Evolutionary conservation across 2,329 filamentous ascomycete species (phyloP).

Genomic region (Venturia effusa): DNA sequence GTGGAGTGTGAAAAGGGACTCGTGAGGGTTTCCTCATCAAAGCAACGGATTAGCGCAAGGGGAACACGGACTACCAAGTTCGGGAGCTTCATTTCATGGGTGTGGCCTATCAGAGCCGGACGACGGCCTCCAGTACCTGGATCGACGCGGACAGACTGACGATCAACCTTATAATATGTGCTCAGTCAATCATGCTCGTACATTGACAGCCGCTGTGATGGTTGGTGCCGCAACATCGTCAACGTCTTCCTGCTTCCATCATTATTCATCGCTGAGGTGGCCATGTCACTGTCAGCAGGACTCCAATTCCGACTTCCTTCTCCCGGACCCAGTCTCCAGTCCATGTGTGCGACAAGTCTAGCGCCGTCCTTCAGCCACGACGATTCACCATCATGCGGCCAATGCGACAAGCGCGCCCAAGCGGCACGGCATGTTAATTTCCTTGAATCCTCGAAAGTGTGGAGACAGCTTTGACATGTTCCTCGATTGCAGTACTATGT

Average conservation of each 20-base stretch:
- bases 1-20: too few relatives aligned
- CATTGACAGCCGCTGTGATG: background rate
- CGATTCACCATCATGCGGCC: slow-evolving; percentile 1
- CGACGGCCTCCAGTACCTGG: background rate
- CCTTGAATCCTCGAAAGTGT: background rate
- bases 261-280: background rate
- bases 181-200: background rate
- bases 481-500: too few relatives aligned
- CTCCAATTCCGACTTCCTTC: background rate
- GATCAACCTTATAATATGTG: too few relatives aligned
- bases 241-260: too few relatives aligned
- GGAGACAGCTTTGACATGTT: background rate
- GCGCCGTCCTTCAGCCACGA: background rate
- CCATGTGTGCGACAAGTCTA: background rate
- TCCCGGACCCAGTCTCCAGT: background rate
- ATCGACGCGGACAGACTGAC: background rate
- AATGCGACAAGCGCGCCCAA: background rate
- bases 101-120: background rate
- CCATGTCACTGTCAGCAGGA: too few relatives aligned
- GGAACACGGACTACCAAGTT: background rate
- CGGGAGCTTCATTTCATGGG: background rate
- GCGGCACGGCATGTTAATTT: background rate
- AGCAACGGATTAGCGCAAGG: background rate
- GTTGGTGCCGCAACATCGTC: background rate
- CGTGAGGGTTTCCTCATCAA: too few relatives aligned